Evolutionary conservation across 169 alveolate genomes (phyloP).

Genomic region (Eimeria brunetti): DNA sequence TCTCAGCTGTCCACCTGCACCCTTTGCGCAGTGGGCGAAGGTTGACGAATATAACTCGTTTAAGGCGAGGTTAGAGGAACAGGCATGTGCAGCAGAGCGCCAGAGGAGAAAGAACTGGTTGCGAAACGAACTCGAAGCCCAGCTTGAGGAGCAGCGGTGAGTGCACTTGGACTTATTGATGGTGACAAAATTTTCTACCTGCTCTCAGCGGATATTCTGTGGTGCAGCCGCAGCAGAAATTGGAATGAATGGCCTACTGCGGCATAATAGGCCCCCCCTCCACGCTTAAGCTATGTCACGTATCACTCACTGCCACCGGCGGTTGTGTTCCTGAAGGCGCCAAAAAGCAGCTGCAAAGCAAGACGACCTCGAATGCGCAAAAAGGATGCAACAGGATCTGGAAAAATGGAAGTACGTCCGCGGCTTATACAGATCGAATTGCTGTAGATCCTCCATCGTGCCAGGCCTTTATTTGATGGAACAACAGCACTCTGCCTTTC

Average conservation of each 20-base stretch:
- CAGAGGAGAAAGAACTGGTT: conserved; percentile 23
- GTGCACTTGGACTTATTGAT: neutral
- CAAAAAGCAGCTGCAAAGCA: conserved; percentile 39
- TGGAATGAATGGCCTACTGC: neutral
- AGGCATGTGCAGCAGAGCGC: conserved; percentile 50
- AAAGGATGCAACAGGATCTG: conserved; percentile 51
- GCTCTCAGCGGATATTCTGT: neutral
- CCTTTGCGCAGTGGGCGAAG: conserved; percentile 39
- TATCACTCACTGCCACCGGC: neutral
- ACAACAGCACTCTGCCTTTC: neutral
- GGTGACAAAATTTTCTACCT: neutral
- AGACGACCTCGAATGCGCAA: conserved; percentile 54
- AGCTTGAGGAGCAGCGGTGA: conserved; percentile 56
- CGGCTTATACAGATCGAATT: neutral
- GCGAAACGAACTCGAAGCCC: conserved; percentile 47
- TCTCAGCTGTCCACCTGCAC: neutral
- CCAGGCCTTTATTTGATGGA: neutral
- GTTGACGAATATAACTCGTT: conserved; percentile 57
- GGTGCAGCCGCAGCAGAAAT: neutral
- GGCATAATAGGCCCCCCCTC: neutral
- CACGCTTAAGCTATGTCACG: neutral
- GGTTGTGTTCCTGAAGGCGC: conserved; percentile 33
- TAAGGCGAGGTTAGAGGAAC: conserved; percentile 45
- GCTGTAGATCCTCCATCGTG: neutral
- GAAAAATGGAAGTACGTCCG: conserved; percentile 52